Base-by-base conservation (phyloP, 2,329 filamentous ascomycete species). In the Diaporthe helianthi region DNA sequence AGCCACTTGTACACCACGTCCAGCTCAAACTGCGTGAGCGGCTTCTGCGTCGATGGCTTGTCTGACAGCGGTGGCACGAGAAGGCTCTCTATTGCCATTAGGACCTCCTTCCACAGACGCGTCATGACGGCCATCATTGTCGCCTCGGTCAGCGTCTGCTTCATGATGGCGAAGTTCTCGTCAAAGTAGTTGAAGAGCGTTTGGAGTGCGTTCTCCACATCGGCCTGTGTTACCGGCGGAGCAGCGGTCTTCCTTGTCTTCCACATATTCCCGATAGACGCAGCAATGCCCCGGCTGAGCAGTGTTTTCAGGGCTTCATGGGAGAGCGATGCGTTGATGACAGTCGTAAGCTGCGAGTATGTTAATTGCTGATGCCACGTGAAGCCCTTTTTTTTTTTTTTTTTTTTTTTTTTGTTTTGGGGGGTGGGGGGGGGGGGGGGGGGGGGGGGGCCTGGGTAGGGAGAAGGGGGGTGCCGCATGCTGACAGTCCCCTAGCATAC, bases 91-190 rank as follows among this genome's bases (percentile, higher is more conserved):
- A 98, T 92, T 0, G 95, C 97, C 74, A 94, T 90, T 19, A 99
- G 85, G 0, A 97, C 94, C 79, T 99, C 96, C 81, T 99, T 99
- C 96, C 96, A 99, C 7, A 99, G 83, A 53, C 96, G 90, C 26
- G 94, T 97, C 96, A 99, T 99, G 75, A 99, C 96, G 78, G 96
- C 94, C 75, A 94, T 90, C 95, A 99, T 98, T n/a, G 96, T 97
- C 69, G 93, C 91, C 69, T 94, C 92, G 1, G 96, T 98, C 68
- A 99, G 84, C 0, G 95, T 98, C 79, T 96, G 90, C 82, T 98
- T 98, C 94, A 99, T 97, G 74, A 98, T 97, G 70, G 94, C 93
- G 80, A 99, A 99, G 76, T 99, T 99, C 78, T 98, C 95, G 78
- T 99, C 93, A 78, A 99, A 99, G 79, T 99, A 99, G 66, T 90